Evolutionary conservation across 2,329 filamentous ascomycete species (phyloP).

Genomic region (Chaetomium olivaceum): DNA sequence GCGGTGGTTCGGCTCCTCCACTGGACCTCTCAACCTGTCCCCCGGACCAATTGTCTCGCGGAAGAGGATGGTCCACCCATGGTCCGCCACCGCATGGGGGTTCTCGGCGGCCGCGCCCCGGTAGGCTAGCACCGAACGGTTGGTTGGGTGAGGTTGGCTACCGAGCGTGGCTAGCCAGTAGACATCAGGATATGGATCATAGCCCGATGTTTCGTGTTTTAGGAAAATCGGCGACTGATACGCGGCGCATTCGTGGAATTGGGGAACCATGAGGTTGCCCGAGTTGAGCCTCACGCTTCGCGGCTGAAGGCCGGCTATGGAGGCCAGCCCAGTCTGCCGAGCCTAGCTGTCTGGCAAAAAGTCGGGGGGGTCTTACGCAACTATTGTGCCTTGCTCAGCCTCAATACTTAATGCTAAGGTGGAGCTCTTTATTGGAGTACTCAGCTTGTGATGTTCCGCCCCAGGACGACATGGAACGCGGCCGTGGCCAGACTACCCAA

Average conservation of each 20-base stretch:
- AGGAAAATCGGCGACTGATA: neutral
- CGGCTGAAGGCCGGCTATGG: neutral
- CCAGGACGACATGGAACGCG: neutral
- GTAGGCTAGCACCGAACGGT: neutral
- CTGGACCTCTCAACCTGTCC: neutral
- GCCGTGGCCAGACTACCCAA: neutral
- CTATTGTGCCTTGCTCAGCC: slow-evolving; percentile 14
- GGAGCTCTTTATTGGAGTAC: neutral
- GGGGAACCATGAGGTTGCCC: neutral
- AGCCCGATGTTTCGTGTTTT: neutral
- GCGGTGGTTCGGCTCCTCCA: neutral
- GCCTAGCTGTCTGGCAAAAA: neutral
- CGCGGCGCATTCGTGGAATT: neutral
- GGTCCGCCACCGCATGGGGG: neutral
- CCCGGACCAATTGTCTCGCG: neutral
- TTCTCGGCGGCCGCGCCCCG: neutral
- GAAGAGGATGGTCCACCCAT: neutral
- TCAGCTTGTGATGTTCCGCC: neutral
- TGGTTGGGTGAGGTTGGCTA: slow-evolving; percentile 10
- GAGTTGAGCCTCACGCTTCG: neutral
- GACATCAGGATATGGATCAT: neutral
- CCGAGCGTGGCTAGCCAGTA: neutral
- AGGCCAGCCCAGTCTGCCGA: neutral
- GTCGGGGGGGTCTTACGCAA: slow-evolving; percentile 5
- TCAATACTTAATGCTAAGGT: neutral